Conservation (phyloP, 1,284 basidiomycete genomes). For the Ceratobasidium sp. region DNA sequence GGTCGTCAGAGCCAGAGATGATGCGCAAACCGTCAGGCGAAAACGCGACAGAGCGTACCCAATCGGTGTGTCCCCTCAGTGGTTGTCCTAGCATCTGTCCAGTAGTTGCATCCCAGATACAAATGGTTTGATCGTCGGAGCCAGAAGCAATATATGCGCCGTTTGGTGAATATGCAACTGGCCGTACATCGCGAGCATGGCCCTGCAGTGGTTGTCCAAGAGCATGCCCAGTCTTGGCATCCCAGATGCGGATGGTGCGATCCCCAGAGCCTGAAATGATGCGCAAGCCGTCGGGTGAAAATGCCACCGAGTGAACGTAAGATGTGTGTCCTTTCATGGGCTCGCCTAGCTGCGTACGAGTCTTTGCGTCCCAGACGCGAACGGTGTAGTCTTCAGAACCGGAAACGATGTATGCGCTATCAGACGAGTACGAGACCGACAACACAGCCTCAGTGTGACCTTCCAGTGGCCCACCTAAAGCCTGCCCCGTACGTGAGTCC, state of each 20-base stretch:
- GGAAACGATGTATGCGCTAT: background rate
- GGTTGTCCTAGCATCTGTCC: background rate
- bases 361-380: slow-evolving; percentile 36
- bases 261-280: slow-evolving; percentile 15
- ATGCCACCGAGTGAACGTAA: background rate
- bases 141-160: background rate
- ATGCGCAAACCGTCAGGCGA: background rate
- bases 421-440: background rate
- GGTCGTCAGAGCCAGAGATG: background rate
- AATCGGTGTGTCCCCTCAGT: background rate
- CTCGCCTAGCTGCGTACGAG: background rate
- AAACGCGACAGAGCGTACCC: background rate
- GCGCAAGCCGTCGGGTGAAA: background rate
- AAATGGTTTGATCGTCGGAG: background rate
- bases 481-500: background rate
- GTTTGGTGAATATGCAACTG: slow-evolving; percentile 6
- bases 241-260: slow-evolving; percentile 42
- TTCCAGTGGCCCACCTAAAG: background rate
- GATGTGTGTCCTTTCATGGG: slow-evolving; percentile 1
- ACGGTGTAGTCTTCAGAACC: background rate
- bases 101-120: background rate
- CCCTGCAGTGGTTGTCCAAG: slow-evolving; percentile 8
- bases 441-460: background rate
- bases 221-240: slow-evolving; percentile 29
- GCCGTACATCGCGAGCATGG: background rate